Conservation (phyloP, 2,329 filamentous ascomycete species). For the Fusarium armeniacum region DNA sequence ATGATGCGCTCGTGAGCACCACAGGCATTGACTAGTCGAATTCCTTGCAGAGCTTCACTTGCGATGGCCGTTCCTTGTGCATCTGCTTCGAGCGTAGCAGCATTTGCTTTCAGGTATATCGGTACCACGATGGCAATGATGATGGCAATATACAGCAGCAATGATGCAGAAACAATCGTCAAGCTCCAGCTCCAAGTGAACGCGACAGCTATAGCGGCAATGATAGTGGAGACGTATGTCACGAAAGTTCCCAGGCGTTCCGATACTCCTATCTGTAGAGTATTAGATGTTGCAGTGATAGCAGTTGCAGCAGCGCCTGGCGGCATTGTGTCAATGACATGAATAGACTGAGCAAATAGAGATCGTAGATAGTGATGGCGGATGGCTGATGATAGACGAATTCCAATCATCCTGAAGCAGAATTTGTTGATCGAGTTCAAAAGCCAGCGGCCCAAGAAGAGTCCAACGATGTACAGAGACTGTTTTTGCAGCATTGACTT, state of each 20-base stretch:
- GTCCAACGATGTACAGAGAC: constrained; percentile 44
- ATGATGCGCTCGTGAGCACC: constrained; percentile 57
- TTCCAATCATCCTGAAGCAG: constrained; percentile 62
- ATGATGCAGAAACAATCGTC: constrained; percentile 64
- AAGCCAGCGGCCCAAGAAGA: constrained; percentile 43
- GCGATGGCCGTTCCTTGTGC: constrained; percentile 58
- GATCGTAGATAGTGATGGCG: constrained; percentile 65
- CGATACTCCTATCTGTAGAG: constrained; percentile 66
- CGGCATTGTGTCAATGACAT: constrained; percentile 64
- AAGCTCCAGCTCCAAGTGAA: constrained; percentile 67
- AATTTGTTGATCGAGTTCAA: constrained; percentile 42
- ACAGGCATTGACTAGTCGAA: constrained; percentile 60
- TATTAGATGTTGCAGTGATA: constrained; percentile 67
- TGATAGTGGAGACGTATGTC: constrained; percentile 58
- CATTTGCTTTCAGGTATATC: constrained; percentile 35
- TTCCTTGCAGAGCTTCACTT: constrained; percentile 58
- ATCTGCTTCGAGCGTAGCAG: constrained; percentile 38
- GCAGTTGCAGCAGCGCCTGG: constrained; percentile 65
- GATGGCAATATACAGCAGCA: constrained; percentile 59
- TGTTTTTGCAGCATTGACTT: constrained; percentile 36
- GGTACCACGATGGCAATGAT: constrained; percentile 49
- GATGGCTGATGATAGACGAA: constrained; percentile 64
- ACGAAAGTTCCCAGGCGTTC: constrained; percentile 63
- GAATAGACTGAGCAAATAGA: constrained; percentile 64
- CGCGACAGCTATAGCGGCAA: constrained; percentile 63